Evolutionary conservation across 768 basidiomycete species (phyloP).

Genomic region (Amanita polypyramis): DNA sequence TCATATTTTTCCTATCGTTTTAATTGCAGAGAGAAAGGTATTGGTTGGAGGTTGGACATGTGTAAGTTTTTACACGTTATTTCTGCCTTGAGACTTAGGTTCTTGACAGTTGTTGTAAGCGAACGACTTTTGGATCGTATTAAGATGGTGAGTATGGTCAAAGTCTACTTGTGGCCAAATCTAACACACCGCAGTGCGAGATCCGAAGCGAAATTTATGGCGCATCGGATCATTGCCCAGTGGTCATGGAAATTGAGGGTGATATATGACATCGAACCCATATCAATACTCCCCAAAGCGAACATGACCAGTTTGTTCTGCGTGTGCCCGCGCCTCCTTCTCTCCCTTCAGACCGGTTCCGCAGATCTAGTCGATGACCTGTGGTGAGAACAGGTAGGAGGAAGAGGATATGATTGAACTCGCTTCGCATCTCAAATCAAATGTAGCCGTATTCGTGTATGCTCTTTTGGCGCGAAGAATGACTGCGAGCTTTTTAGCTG

Average conservation of each 20-base stretch:
- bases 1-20: conserved; percentile 83
- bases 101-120: conserved; percentile 56
- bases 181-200: conserved; percentile 44
- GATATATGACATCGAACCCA: conserved; percentile 16
- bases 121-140: conserved; percentile 54
- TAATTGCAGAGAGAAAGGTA: conserved; percentile 67
- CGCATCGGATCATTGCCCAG: conserved; percentile 78
- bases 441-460: conserved; percentile 86
- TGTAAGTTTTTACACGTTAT: conserved; percentile 32
- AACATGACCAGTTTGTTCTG: conserved; percentile 76
- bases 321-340: conserved; percentile 86
- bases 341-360: conserved; percentile 84
- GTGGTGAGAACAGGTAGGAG: neutral
- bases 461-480: conserved; percentile 69
- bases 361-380: conserved; percentile 43
- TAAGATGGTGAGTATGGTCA: conserved; percentile 34
- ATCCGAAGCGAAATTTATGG: conserved; percentile 81
- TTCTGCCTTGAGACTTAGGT: neutral
- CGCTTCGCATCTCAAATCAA: conserved; percentile 84
- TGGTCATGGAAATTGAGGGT: conserved; percentile 65
- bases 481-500: conserved; percentile 61
- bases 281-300: conserved; percentile 74
- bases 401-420: conserved; percentile 14
- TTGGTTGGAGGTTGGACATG: conserved; percentile 84
- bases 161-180: neutral